Conservation (phyloP, 768 basidiomycete species). For the Roridomyces roridus region DNA sequence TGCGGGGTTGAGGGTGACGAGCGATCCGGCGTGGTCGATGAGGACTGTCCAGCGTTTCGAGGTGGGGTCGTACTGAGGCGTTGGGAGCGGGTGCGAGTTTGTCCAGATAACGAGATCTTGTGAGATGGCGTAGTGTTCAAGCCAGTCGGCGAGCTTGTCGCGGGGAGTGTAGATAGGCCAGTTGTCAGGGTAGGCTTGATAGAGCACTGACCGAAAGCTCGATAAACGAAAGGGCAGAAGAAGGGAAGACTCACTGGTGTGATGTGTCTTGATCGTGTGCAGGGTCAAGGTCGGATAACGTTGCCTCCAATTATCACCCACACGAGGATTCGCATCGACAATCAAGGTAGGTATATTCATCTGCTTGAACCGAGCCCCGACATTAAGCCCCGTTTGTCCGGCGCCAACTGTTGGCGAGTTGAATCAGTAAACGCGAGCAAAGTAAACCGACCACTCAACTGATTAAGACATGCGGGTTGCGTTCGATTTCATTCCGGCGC, state of each 20-base stretch:
- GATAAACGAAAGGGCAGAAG: background rate
- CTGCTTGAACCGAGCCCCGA: constrained; percentile 47
- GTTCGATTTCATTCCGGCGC: constrained; percentile 42
- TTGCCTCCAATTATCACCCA: constrained; percentile 50
- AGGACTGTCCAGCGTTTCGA: constrained; percentile 39
- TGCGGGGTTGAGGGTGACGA: constrained; percentile 38
- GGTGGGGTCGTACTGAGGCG: constrained; percentile 38
- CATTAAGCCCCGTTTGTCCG: constrained; percentile 47
- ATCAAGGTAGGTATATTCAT: constrained; percentile 45
- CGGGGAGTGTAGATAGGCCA: constrained; percentile 50
- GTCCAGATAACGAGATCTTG: constrained; percentile 54
- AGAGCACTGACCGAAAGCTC: constrained; percentile 38
- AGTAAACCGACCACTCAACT: background rate
- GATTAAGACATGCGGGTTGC: constrained; percentile 39
- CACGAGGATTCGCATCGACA: constrained; percentile 37
- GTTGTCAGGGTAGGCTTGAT: constrained; percentile 43
- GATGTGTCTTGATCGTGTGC: constrained; percentile 41
- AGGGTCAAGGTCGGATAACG: constrained; percentile 49
- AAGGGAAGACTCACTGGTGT: constrained; percentile 33
- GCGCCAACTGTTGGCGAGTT: constrained; percentile 40
- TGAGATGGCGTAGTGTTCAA: constrained; percentile 45
- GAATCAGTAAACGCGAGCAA: background rate
- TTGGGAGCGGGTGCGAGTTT: constrained; percentile 35
- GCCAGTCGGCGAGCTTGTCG: constrained; percentile 50
- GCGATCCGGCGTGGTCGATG: constrained; percentile 34